phyloP scores from a whole-genome alignment of 2,329 filamentous ascomycete genomes.

The Ascochyta lentis region DNA sequence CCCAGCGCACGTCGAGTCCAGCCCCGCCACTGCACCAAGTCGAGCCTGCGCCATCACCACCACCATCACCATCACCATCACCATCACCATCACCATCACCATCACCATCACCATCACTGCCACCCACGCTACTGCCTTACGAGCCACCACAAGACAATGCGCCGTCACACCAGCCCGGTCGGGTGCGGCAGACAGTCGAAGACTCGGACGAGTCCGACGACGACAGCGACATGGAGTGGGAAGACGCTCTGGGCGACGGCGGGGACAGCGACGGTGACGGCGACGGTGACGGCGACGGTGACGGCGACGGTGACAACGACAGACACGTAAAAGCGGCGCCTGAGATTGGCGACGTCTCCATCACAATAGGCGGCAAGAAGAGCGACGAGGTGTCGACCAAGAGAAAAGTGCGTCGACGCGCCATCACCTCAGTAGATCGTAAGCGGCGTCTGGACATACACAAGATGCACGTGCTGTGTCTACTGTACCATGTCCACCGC shows the following conservation, averaged over 20 bases:
- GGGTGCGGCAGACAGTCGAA: slow-evolving; percentile 49
- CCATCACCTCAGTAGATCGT: slow-evolving; percentile 64
- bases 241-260: slow-evolving; percentile 55
- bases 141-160: slow-evolving; percentile 11
- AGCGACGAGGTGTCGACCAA: slow-evolving; percentile 40
- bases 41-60: background rate
- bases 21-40: background rate
- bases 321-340: slow-evolving; percentile 35
- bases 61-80: too few relatives aligned
- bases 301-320: slow-evolving; percentile 35
- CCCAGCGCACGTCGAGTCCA: slow-evolving; percentile 12
- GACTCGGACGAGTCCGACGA: slow-evolving; percentile 63
- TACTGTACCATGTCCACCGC: slow-evolving; percentile 76
- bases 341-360: slow-evolving; percentile 48
- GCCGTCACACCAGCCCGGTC: slow-evolving; percentile 21
- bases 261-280: slow-evolving; percentile 24
- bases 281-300: slow-evolving; percentile 20
- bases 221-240: slow-evolving; percentile 67
- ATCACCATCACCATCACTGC: slow-evolving; percentile 1
- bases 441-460: slow-evolving; percentile 76
- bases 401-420: slow-evolving; percentile 55
- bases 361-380: slow-evolving; percentile 49
- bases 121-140: slow-evolving; percentile 19
- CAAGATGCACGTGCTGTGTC: slow-evolving; percentile 82
- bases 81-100: too few relatives aligned